Conservation (phyloP, 2,329 filamentous ascomycete genomes). For the Arthrinium puccinioides region DNA sequence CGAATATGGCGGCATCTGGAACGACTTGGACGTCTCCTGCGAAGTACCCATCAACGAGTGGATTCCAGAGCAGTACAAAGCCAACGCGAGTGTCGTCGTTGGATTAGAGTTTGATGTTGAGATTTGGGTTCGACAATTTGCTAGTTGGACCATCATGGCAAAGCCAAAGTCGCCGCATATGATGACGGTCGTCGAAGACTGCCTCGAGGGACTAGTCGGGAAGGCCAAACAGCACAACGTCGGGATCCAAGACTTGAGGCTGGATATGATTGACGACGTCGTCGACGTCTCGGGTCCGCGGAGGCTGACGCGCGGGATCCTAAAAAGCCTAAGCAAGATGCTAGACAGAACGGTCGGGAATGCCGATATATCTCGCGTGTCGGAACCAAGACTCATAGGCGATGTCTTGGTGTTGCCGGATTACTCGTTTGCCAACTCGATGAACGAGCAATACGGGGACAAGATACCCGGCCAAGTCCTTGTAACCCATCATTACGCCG, state of each 20-base stretch:
- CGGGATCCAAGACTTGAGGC: conserved; percentile 9
- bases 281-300: conserved; percentile 21
- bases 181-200: conserved; percentile 18
- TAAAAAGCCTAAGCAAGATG: conserved; percentile 15
- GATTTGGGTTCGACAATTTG: conserved; percentile 16
- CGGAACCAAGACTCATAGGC: conserved; percentile 18
- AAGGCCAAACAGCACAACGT: conserved; percentile 11
- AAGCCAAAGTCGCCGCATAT: conserved; percentile 16
- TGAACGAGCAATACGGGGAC: conserved; percentile 5
- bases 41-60: conserved; percentile 24
- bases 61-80: conserved; percentile 24
- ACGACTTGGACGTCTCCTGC: conserved; percentile 30
- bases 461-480: conserved; percentile 2
- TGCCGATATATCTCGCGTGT: conserved; percentile 13
- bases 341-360: conserved; percentile 10
- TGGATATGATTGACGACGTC: conserved; percentile 18
- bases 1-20: conserved; percentile 32
- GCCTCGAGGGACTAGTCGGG: conserved; percentile 11
- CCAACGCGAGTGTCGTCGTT: conserved; percentile 23
- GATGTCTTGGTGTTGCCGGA: conserved; percentile 14
- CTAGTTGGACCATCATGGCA: conserved; percentile 23
- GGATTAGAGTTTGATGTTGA: conserved; percentile 28
- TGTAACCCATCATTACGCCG: conserved; percentile 4
- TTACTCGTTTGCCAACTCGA: conserved; percentile 6
- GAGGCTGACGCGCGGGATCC: conserved; percentile 16